These are phyloP conservation scores for Rhizopus delemar DNA, from an alignment of 371 early-diverging fungal genomes.

Conservation along the genomic window DNA sequence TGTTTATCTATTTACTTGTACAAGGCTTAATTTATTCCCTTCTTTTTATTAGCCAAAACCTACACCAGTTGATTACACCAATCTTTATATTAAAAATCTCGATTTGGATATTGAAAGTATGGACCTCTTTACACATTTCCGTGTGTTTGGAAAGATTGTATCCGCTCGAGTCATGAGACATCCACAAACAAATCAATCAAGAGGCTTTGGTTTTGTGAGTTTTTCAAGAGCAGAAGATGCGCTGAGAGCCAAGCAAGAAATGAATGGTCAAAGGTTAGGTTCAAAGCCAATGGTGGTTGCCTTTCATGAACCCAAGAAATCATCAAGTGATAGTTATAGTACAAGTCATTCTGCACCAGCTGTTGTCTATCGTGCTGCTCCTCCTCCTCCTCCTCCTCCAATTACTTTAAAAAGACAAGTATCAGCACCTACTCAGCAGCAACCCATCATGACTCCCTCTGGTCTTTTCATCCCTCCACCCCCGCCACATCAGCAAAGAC, in stretches of 20 bases:
- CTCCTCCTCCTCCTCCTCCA: no score
- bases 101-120: slow-evolving; percentile 50
- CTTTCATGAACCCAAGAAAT: slow-evolving; percentile 52
- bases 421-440: neutral
- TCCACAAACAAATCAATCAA: slow-evolving; percentile 44
- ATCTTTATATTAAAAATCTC: slow-evolving; percentile 58
- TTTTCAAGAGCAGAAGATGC: slow-evolving; percentile 49
- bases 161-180: slow-evolving; percentile 56
- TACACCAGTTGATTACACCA: slow-evolving; percentile 36
- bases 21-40: neutral
- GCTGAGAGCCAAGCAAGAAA: slow-evolving; percentile 34
- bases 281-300: slow-evolving; percentile 48
- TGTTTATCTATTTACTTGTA: neutral
- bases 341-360: neutral
- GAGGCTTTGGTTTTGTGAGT: slow-evolving; percentile 55
- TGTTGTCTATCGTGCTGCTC: no score
- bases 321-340: neutral
- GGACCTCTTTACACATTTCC: slow-evolving; percentile 49
- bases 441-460: slow-evolving; percentile 24
- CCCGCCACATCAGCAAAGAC: neutral
- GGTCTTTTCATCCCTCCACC: slow-evolving; percentile 4
- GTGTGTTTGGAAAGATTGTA: slow-evolving; percentile 51
- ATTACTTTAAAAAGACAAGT: neutral
- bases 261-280: slow-evolving; percentile 37
- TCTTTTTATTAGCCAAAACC: neutral